Conservation (phyloP, 202 grass and related monocot species). For the Setaria italica region DNA sequence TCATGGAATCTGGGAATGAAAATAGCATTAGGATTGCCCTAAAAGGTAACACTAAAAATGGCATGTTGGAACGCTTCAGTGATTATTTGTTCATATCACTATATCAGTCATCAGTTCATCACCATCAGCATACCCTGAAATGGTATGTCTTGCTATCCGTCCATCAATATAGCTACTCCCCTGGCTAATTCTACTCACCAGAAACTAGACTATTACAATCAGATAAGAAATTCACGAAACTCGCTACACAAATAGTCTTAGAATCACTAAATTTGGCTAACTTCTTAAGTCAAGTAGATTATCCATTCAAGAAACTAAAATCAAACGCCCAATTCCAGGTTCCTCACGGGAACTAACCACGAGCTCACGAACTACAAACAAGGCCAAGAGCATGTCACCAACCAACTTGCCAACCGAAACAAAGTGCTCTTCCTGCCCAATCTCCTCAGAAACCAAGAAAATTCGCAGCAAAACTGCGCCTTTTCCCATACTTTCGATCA, state of each 20-base stretch:
- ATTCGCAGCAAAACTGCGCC: background rate
- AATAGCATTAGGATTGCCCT: slow-evolving; percentile 32
- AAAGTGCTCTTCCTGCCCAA: background rate
- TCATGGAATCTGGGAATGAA: slow-evolving; percentile 66
- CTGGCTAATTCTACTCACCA: background rate
- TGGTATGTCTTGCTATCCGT: no score
- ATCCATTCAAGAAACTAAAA: background rate
- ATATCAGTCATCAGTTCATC: background rate
- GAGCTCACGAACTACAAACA: background rate
- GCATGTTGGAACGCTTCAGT: background rate
- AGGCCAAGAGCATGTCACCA: background rate
- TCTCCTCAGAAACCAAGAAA: background rate
- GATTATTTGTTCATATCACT: background rate
- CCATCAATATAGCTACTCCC: no score
- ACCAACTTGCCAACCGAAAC: background rate
- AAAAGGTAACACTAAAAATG: background rate
- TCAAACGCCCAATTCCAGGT: background rate
- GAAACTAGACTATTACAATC: no score
- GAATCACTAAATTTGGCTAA: background rate
- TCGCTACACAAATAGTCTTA: background rate
- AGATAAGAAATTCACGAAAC: background rate
- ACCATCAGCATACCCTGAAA: background rate
- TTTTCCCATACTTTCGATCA: background rate
- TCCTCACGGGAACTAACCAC: background rate
- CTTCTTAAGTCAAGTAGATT: background rate